These are phyloP conservation scores for Agaricus blazei DNA, from an alignment of 768 basidiomycete species.

Conservation along the genomic window DNA sequence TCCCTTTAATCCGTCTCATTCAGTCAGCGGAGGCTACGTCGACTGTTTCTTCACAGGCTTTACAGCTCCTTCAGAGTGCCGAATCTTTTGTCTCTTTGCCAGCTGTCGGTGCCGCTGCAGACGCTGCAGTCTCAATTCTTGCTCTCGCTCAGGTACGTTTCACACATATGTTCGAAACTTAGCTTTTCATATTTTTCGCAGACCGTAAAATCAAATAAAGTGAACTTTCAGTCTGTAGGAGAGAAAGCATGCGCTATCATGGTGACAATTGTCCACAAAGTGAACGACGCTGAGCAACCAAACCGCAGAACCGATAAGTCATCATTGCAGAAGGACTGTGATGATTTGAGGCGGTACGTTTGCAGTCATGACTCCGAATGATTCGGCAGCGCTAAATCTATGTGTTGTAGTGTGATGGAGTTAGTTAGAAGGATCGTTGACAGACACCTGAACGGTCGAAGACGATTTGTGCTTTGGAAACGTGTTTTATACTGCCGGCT, in stretches of 20 bases:
- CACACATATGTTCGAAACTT: not conserved
- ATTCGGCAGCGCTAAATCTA: not conserved
- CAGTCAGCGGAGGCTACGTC: too few relatives aligned
- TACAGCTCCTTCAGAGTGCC: not conserved
- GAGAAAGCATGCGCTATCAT: slow-evolving; percentile 2
- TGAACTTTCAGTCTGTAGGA: not conserved
- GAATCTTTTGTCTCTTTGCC: not conserved
- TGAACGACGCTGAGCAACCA: not conserved
- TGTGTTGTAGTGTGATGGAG: not conserved
- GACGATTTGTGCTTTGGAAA: not conserved
- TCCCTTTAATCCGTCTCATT: too few relatives aligned
- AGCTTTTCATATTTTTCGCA: not conserved
- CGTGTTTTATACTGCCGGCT: not conserved
- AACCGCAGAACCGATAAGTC: not conserved
- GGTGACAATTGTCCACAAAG: not conserved
- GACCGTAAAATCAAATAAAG: slow-evolving; percentile 3
- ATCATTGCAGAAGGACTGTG: not conserved
- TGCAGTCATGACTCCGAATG: not conserved
- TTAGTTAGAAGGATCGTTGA: not conserved
- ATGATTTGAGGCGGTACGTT: not conserved
- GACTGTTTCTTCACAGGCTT: too few relatives aligned
- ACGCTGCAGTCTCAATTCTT: not conserved
- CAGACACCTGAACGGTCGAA: not conserved
- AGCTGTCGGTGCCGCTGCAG: slow-evolving; percentile 2
- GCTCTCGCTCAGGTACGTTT: not conserved